Conservation (phyloP, 2,329 filamentous ascomycete species). For the Alternaria brassicae region DNA sequence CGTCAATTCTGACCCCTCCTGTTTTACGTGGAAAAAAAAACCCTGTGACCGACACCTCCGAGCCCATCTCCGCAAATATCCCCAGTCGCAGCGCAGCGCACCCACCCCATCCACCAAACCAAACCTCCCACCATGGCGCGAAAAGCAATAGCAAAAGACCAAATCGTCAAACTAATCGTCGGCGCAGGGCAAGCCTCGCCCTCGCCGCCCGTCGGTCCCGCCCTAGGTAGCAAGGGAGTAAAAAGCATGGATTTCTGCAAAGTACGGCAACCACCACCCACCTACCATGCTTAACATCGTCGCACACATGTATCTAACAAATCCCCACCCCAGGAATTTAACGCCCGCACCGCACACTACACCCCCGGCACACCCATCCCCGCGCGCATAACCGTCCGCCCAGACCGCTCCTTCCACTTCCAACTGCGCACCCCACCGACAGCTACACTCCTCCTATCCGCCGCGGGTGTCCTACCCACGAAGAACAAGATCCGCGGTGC, state of each 20-base stretch:
- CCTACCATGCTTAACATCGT: neutral
- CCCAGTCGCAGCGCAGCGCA: constrained; percentile 5
- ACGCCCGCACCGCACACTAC: constrained; percentile 89
- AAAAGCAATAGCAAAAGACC: constrained; percentile 47
- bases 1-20: neutral
- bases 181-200: constrained; percentile 94
- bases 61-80: constrained; percentile 29
- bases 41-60: constrained; percentile 29
- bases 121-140: constrained; percentile 43
- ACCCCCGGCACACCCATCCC: constrained; percentile 84
- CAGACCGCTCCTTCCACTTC: constrained; percentile 92
- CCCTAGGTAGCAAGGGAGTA: constrained; percentile 94
- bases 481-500: constrained; percentile 81
- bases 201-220: constrained; percentile 94
- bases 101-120: constrained; percentile 2
- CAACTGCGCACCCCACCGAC: constrained; percentile 94
- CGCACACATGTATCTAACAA: neutral
- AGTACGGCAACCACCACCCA: constrained; percentile 9
- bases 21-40: constrained; percentile 23
- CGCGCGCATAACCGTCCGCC: constrained; percentile 87
- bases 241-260: constrained; percentile 99
- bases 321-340: constrained; percentile 82
- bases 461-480: constrained; percentile 76
- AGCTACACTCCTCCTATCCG: constrained; percentile 84
- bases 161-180: constrained; percentile 94